Conservation (phyloP, 176 grass and related monocot species). For the Poa pratensis region DNA sequence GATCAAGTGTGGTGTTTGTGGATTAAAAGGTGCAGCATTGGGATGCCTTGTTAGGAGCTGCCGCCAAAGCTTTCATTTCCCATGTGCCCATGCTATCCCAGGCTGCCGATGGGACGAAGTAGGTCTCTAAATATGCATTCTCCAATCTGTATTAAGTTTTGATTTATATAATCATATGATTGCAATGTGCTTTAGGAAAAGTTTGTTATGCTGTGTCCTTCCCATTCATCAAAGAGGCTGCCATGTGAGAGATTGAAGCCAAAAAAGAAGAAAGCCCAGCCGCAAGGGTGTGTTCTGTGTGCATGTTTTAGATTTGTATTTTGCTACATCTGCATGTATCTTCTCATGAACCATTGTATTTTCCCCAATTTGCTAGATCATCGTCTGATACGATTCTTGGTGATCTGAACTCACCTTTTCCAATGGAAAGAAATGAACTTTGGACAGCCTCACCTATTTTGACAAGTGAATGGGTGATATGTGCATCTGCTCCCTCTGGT, state of each 20-base stretch:
- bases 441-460: slow-evolving; percentile 54
- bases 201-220: slow-evolving; percentile 89
- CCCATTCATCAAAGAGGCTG: slow-evolving; percentile 81
- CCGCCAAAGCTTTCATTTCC: slow-evolving; percentile 88
- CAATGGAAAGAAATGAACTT: slow-evolving; percentile 48
- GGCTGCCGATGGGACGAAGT: slow-evolving; percentile 89
- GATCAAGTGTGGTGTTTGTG: slow-evolving; percentile 90
- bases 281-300: slow-evolving; percentile 43
- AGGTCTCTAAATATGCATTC: slow-evolving; percentile 6
- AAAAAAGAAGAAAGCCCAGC: slow-evolving; percentile 62
- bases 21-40: slow-evolving; percentile 92
- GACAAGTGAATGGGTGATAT: slow-evolving; percentile 80
- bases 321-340: slow-evolving; percentile 25
- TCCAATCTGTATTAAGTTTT: background rate
- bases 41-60: slow-evolving; percentile 92
- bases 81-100: slow-evolving; percentile 69
- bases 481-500: slow-evolving; percentile 71
- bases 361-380: slow-evolving; percentile 45
- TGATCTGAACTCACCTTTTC: slow-evolving; percentile 52
- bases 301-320: slow-evolving; percentile 14
- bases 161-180: slow-evolving; percentile 14
- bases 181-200: slow-evolving; percentile 52
- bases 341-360: slow-evolving; percentile 13
- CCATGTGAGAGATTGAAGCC: slow-evolving; percentile 74
- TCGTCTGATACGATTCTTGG: slow-evolving; percentile 42